phyloP scores from a whole-genome alignment of 1,139 yeast genomes.

The Yamadazyma spencermartinsiae region DNA sequence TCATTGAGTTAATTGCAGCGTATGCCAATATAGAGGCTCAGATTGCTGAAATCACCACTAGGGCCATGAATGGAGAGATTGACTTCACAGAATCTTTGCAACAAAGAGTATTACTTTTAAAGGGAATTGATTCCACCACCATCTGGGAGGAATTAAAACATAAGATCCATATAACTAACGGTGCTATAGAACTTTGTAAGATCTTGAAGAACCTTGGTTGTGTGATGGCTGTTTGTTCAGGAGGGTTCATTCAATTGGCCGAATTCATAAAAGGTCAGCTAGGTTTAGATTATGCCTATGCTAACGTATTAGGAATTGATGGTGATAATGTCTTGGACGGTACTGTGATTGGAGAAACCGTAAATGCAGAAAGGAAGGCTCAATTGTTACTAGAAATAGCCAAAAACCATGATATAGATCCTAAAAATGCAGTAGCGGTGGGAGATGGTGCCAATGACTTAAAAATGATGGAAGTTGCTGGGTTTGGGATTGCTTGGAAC shows the following conservation, averaged over 20 bases:
- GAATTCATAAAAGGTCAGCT: conserved; percentile 65
- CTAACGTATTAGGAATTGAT: conserved; percentile 66
- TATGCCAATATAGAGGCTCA: conserved; percentile 35
- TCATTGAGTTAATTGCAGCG: conserved; percentile 89
- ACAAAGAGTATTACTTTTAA: conserved; percentile 72
- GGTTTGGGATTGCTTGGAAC: conserved; percentile 95
- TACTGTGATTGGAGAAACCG: conserved; percentile 68
- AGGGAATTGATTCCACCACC: conserved; percentile 71
- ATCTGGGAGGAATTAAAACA: conserved; percentile 80
- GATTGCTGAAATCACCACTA: conserved; percentile 67
- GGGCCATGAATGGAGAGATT: conserved; percentile 97
- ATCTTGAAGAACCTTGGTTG: conserved; percentile 64
- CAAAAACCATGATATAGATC: conserved; percentile 54
- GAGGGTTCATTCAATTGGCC: conserved; percentile 93
- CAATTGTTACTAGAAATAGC: conserved; percentile 71
- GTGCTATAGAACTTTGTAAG: conserved; percentile 70
- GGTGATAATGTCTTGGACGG: conserved; percentile 55
- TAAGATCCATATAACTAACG: conserved; percentile 74
- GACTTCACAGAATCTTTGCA: conserved; percentile 83
- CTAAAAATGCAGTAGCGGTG: conserved; percentile 70
- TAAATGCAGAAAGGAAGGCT: conserved; percentile 85
- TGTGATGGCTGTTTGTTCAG: conserved; percentile 84
- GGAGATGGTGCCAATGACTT: conserved; percentile 98
- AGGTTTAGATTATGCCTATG: conserved; percentile 83
- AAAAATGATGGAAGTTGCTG: conserved; percentile 89